These are phyloP conservation scores for Nannochloropsis gaditana DNA, from an alignment of 108 stramenopile genomes.

Conservation along the genomic window DNA sequence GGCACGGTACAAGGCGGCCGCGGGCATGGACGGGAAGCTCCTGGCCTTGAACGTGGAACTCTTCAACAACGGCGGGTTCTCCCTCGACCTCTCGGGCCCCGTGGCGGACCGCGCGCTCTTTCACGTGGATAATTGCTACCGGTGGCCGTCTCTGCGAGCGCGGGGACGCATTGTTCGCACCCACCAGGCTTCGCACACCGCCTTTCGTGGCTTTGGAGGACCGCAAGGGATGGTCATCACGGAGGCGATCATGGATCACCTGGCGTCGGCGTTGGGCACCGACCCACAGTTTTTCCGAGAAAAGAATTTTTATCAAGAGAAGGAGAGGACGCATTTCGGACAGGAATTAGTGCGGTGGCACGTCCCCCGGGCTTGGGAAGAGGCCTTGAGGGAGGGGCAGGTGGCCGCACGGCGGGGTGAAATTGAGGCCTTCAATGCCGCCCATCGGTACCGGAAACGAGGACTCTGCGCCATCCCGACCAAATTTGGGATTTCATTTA, in stretches of 20 bases:
- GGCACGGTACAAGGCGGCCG: slow-evolving; percentile 74
- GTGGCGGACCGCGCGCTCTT: slow-evolving; percentile 82
- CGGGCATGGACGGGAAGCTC: slow-evolving; percentile 61
- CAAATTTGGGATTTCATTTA: slow-evolving; percentile 83
- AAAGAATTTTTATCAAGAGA: slow-evolving; percentile 70
- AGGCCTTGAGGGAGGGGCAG: slow-evolving; percentile 53
- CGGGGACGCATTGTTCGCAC: slow-evolving; percentile 77
- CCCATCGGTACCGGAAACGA: slow-evolving; percentile 74
- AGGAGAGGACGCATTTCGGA: slow-evolving; percentile 72
- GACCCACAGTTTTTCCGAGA: slow-evolving; percentile 61
- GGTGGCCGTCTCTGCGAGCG: slow-evolving; percentile 71
- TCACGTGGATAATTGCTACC: slow-evolving; percentile 78
- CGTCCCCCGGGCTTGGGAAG: slow-evolving; percentile 59
- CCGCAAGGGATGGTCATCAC: slow-evolving; percentile 72
- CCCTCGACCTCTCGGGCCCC: slow-evolving; percentile 76
- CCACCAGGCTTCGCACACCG: slow-evolving; percentile 80
- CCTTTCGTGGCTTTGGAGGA: slow-evolving; percentile 89
- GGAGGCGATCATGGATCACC: slow-evolving; percentile 84
- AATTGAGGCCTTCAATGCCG: slow-evolving; percentile 69
- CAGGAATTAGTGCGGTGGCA: slow-evolving; percentile 77
- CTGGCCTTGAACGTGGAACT: slow-evolving; percentile 68
- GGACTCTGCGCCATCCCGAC: slow-evolving; percentile 77
- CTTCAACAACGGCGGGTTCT: slow-evolving; percentile 75
- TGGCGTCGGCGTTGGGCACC: slow-evolving; percentile 64
- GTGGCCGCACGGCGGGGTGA: slow-evolving; percentile 58